phyloP scores from a whole-genome alignment of 805 yeast genomes.

The Lipomyces kockii region DNA sequence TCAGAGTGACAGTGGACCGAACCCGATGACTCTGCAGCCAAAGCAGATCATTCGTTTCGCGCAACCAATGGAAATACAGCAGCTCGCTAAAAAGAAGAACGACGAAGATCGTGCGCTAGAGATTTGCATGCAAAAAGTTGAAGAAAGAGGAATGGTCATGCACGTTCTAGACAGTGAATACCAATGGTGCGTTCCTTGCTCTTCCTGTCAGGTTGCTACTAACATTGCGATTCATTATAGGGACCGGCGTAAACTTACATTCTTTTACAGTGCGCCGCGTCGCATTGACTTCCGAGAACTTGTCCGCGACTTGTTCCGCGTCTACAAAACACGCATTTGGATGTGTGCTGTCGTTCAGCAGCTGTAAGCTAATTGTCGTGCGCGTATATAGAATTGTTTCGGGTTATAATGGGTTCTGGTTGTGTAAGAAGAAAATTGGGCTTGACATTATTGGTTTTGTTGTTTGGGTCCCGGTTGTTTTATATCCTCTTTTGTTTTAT shows the following conservation, averaged over 20 bases:
- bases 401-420: slow-evolving; percentile 10
- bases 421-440: slow-evolving; percentile 6
- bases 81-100: slow-evolving; percentile 59
- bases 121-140: slow-evolving; percentile 63
- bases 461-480: neutral
- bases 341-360: slow-evolving; percentile 70
- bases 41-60: slow-evolving; percentile 71
- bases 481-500: neutral
- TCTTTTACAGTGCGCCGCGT: slow-evolving; percentile 66
- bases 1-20: slow-evolving; percentile 23
- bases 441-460: neutral
- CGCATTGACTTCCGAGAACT: slow-evolving; percentile 79
- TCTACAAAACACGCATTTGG: slow-evolving; percentile 83
- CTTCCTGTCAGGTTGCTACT: neutral
- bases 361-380: slow-evolving; percentile 36
- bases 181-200: slow-evolving; percentile 56
- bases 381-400: neutral
- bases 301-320: slow-evolving; percentile 72
- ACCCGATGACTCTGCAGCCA: slow-evolving; percentile 49
- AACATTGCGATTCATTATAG: slow-evolving; percentile 8
- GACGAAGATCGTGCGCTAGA: slow-evolving; percentile 74
- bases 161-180: slow-evolving; percentile 76
- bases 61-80: slow-evolving; percentile 61
- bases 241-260: slow-evolving; percentile 77
- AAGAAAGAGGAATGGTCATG: slow-evolving; percentile 58